phyloP scores from a whole-genome alignment of 2,329 filamentous ascomycete genomes.

The Arthrinium puccinioides region DNA sequence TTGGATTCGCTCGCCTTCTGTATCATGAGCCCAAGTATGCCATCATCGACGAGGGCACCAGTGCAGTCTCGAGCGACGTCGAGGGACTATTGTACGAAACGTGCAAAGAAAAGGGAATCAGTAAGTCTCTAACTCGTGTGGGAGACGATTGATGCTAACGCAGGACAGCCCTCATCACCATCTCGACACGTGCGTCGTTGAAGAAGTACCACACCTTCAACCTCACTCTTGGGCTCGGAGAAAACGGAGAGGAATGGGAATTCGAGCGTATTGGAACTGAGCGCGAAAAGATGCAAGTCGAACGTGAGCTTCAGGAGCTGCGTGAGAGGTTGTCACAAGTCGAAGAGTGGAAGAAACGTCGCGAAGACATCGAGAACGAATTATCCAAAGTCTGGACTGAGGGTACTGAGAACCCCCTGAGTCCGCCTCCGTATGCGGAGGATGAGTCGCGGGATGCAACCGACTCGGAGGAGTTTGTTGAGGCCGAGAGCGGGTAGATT shows the following conservation, averaged over 20 bases:
- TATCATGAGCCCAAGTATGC: slow-evolving; percentile 95
- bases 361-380: slow-evolving; percentile 76
- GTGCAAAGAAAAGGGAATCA: slow-evolving; percentile 89
- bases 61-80: slow-evolving; percentile 87
- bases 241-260: slow-evolving; percentile 80
- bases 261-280: slow-evolving; percentile 91
- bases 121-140: slow-evolving; percentile 39
- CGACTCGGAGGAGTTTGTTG: slow-evolving; percentile 6
- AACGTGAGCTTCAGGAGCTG: slow-evolving; percentile 82
- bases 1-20: slow-evolving; percentile 81
- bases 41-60: slow-evolving; percentile 92
- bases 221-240: slow-evolving; percentile 74
- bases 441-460: slow-evolving; percentile 1
- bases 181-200: slow-evolving; percentile 86
- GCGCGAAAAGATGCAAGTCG: slow-evolving; percentile 85
- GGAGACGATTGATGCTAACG: slow-evolving; percentile 8
- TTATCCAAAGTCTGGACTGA: slow-evolving; percentile 58
- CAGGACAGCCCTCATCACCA: slow-evolving; percentile 74
- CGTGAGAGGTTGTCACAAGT: slow-evolving; percentile 74
- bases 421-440: slow-evolving; percentile 37
- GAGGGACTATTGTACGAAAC: slow-evolving; percentile 90
- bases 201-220: slow-evolving; percentile 96
- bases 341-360: slow-evolving; percentile 72
- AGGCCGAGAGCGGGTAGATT: no score
- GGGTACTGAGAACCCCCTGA: slow-evolving; percentile 35